phyloP scores from a whole-genome alignment of 768 basidiomycete genomes.

The Strobilomyces dryophilus region DNA sequence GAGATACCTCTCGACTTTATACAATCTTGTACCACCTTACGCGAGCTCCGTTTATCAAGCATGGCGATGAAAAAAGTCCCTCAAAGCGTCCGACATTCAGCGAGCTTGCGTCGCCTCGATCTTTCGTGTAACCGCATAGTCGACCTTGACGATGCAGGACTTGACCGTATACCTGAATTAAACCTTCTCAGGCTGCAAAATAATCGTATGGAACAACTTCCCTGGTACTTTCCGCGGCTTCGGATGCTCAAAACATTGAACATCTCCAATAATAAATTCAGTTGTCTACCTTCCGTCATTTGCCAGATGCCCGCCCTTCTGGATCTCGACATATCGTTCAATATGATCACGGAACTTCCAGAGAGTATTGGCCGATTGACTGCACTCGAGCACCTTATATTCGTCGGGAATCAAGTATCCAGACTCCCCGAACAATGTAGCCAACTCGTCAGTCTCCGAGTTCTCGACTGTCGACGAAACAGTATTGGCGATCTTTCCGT shows the following conservation, averaged over 20 bases:
- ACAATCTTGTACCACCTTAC: constrained; percentile 77
- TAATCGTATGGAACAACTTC: constrained; percentile 85
- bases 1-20: constrained; percentile 97
- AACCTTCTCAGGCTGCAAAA: constrained; percentile 75
- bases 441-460: constrained; percentile 54
- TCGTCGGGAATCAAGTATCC: constrained; percentile 83
- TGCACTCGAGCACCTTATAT: constrained; percentile 65
- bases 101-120: constrained; percentile 74
- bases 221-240: constrained; percentile 79
- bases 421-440: constrained; percentile 61
- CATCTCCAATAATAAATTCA: constrained; percentile 95
- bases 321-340: constrained; percentile 94
- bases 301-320: constrained; percentile 66
- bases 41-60: constrained; percentile 80
- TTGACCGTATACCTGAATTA: constrained; percentile 73
- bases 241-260: constrained; percentile 72
- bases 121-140: constrained; percentile 88
- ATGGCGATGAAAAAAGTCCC: constrained; percentile 97
- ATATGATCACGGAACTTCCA: constrained; percentile 78
- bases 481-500: constrained; percentile 69
- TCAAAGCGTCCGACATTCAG: constrained; percentile 70
- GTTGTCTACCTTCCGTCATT: constrained; percentile 67
- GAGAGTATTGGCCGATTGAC: constrained; percentile 69
- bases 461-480: constrained; percentile 86
- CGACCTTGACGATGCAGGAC: constrained; percentile 80